phyloP scores from a whole-genome alignment of 2,329 filamentous ascomycete genomes.

The Samsoniella hepiali region DNA sequence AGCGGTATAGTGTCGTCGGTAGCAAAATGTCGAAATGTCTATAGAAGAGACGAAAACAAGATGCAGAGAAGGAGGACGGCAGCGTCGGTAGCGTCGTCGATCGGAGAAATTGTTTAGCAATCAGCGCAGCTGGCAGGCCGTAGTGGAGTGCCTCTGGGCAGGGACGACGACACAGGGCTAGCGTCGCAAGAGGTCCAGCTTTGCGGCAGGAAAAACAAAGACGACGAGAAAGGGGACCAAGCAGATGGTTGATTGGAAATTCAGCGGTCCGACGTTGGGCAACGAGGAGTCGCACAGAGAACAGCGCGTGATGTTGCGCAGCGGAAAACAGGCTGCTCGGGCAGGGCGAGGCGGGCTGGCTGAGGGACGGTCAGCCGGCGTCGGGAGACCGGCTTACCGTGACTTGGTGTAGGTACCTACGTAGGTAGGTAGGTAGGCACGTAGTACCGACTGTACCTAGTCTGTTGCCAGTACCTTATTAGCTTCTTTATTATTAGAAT shows the following conservation, averaged over 20 bases:
- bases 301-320: constrained; percentile 16
- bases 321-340: neutral
- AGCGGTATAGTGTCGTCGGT: neutral
- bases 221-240: neutral
- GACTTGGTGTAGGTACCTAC: neutral
- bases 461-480: neutral
- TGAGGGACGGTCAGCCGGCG: neutral
- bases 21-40: neutral
- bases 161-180: too few relatives aligned
- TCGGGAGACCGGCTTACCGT: too few relatives aligned
- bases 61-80: neutral
- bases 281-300: neutral
- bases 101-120: neutral
- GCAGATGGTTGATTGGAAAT: neutral
- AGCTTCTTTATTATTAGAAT: too few relatives aligned
- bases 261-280: neutral
- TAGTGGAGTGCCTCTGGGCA: too few relatives aligned
- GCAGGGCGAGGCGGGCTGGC: neutral
- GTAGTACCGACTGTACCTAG: too few relatives aligned
- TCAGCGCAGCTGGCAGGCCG: too few relatives aligned
- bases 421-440: too few relatives aligned
- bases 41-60: neutral
- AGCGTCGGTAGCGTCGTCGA: neutral
- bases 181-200: neutral
- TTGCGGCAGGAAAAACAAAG: neutral